A percentile compares a stretch with the other conserved stretches of the same genome.
Conservation (phyloP, 371 early-diverging fungal genomes). For the Encephalitozoon intestinalis region DNA sequence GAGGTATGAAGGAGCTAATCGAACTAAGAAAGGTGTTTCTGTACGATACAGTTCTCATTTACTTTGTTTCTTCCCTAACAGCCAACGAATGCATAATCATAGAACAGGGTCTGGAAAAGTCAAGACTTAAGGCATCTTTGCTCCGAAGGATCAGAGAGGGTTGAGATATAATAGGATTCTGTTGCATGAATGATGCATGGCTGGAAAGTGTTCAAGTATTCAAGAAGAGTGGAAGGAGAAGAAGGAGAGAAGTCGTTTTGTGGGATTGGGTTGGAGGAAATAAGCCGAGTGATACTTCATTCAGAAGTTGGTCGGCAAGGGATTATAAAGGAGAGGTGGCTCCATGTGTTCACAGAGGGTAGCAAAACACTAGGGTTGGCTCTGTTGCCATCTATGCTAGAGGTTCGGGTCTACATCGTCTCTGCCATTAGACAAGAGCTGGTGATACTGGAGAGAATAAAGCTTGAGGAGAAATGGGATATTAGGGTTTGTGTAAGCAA, state of each 20-base stretch:
- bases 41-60: constrained; percentile 18
- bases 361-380: constrained; percentile 6
- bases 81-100: constrained; percentile 37
- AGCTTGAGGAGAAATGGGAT: neutral
- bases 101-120: constrained; percentile 5
- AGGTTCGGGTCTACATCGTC: neutral
- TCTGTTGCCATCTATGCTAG: neutral
- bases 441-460: constrained; percentile 2
- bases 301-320: constrained; percentile 16
- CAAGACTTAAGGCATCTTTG: neutral
- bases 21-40: neutral
- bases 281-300: constrained; percentile 23
- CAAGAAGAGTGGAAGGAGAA: neutral
- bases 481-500: neutral
- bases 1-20: neutral
- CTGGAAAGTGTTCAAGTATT: constrained; percentile 39
- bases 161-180: neutral
- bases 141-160: neutral
- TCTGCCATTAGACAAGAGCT: neutral
- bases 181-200: constrained; percentile 19
- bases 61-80: constrained; percentile 31
- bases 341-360: constrained; percentile 26
- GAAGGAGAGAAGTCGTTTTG: constrained; percentile 14
- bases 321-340: constrained; percentile 14
- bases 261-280: neutral